Conservation (phyloP, 2,329 filamentous ascomycete genomes). For the Fusarium beomiforme region DNA sequence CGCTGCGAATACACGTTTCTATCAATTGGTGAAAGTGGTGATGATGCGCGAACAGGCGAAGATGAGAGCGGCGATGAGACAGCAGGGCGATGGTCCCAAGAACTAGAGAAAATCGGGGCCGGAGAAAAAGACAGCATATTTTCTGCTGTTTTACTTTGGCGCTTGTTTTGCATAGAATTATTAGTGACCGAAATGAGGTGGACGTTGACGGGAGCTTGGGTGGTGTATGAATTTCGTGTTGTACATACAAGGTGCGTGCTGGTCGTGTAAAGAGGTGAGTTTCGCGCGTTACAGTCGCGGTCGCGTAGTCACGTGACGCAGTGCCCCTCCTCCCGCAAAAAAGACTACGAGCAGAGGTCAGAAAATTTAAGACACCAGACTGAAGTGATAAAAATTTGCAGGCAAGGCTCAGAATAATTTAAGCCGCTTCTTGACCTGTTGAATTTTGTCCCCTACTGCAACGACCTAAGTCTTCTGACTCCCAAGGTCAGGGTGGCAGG, state of each 20-base stretch:
- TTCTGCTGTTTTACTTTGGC: slow-evolving; percentile 41
- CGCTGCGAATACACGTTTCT: slow-evolving; percentile 54
- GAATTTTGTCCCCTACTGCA: no score
- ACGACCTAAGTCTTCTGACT: no score
- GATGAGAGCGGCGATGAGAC: slow-evolving; percentile 61
- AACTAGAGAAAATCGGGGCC: slow-evolving; percentile 55
- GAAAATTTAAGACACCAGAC: no score
- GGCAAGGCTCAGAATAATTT: no score
- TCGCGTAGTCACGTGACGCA: slow-evolving; percentile 48
- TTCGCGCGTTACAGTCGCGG: slow-evolving; percentile 38
- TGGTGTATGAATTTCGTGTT: background rate
- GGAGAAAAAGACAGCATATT: slow-evolving; percentile 56
- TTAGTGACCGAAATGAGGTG: background rate
- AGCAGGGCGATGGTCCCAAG: slow-evolving; percentile 58
- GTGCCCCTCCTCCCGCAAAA: slow-evolving; percentile 2
- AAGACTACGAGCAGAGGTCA: background rate
- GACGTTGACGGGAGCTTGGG: background rate
- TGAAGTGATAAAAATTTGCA: no score
- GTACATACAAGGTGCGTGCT: slow-evolving; percentile 16
- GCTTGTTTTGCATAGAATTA: slow-evolving; percentile 47
- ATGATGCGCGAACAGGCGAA: slow-evolving; percentile 65
- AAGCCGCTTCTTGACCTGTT: no score
- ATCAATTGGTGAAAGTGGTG: slow-evolving; percentile 56
- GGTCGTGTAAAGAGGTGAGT: slow-evolving; percentile 30
- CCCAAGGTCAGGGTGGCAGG: no score